Conservation (phyloP, 805 yeast genomes). For the Kockiozyma suomiensis region DNA sequence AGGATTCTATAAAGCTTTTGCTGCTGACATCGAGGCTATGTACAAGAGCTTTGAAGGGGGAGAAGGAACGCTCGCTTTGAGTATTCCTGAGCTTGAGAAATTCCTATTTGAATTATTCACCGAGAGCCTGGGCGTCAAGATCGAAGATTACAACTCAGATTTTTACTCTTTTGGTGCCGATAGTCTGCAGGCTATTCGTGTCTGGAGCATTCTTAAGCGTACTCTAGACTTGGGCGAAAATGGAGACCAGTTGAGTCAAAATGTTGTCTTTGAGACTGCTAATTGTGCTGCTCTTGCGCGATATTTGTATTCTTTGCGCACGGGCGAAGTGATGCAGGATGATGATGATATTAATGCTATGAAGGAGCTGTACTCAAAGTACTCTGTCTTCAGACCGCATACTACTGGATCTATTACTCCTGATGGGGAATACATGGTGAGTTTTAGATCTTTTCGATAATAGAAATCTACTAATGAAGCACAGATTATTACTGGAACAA, state of each 20-base stretch:
- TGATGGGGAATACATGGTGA: slow-evolving; percentile 15
- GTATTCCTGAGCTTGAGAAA: slow-evolving; percentile 3
- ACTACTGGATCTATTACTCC: background rate
- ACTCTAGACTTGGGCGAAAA: slow-evolving; percentile 21
- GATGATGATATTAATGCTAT: slow-evolving; percentile 9
- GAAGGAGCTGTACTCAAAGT: slow-evolving; percentile 21
- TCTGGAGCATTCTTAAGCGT: slow-evolving; percentile 16
- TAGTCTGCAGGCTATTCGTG: slow-evolving; percentile 21
- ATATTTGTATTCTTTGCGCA: slow-evolving; percentile 6
- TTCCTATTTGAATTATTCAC: slow-evolving; percentile 13
- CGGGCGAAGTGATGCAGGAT: slow-evolving; percentile 8
- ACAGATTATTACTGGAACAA: slow-evolving; percentile 24
- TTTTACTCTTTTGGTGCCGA: slow-evolving; percentile 25
- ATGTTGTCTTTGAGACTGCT: slow-evolving; percentile 24
- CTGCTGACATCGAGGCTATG: slow-evolving; percentile 18
- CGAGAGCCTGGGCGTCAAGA: slow-evolving; percentile 4
- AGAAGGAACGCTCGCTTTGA: slow-evolving; percentile 9
- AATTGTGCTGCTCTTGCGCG: slow-evolving; percentile 13
- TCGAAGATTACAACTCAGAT: slow-evolving; percentile 13
- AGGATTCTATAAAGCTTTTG: slow-evolving; percentile 24
- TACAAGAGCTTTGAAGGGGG: slow-evolving; percentile 16
- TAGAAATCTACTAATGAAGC: background rate
- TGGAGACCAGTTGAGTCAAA: slow-evolving; percentile 12
- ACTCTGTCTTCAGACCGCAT: slow-evolving; percentile 20
- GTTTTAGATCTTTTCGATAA: background rate